Evolutionary conservation across 2,329 filamentous ascomycete genomes (phyloP).

Genomic region (Colletotrichum neosansevieriae): DNA sequence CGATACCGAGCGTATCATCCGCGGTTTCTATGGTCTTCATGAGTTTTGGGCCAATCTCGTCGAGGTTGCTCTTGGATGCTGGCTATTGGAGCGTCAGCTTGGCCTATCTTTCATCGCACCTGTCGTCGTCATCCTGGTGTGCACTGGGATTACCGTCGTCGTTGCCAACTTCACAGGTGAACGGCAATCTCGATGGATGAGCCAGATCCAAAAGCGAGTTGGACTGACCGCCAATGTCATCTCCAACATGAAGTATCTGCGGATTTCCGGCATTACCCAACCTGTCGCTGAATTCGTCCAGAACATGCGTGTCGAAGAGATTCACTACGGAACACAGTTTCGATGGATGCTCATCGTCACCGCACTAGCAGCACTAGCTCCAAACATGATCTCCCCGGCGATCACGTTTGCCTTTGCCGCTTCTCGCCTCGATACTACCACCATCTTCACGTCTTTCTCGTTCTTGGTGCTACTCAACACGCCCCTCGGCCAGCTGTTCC

Average conservation of each 20-base stretch:
- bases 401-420: conserved; percentile 48
- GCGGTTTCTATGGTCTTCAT: conserved; percentile 48
- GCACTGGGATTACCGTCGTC: conserved; percentile 38
- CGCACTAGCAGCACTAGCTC: conserved; percentile 49
- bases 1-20: conserved; percentile 51
- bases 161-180: conserved; percentile 42
- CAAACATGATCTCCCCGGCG: conserved; percentile 52
- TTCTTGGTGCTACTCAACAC: conserved; percentile 50
- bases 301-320: conserved; percentile 43
- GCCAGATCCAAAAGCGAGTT: conserved; percentile 46
- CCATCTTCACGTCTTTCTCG: conserved; percentile 49
- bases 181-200: conserved; percentile 48
- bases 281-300: conserved; percentile 45
- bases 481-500: conserved; percentile 49
- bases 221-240: conserved; percentile 43
- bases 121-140: conserved; percentile 46
- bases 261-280: conserved; percentile 48
- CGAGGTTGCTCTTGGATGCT: conserved; percentile 49
- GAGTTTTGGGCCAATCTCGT: conserved; percentile 51
- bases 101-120: conserved; percentile 50
- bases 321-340: conserved; percentile 43
- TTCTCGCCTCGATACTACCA: conserved; percentile 43
- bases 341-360: conserved; percentile 44
- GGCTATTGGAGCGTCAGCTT: conserved; percentile 49
- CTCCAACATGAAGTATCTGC: conserved; percentile 46